Evolutionary conservation across 805 yeast genomes (phyloP).

Genomic region (Ogataea wickerhamii): DNA sequence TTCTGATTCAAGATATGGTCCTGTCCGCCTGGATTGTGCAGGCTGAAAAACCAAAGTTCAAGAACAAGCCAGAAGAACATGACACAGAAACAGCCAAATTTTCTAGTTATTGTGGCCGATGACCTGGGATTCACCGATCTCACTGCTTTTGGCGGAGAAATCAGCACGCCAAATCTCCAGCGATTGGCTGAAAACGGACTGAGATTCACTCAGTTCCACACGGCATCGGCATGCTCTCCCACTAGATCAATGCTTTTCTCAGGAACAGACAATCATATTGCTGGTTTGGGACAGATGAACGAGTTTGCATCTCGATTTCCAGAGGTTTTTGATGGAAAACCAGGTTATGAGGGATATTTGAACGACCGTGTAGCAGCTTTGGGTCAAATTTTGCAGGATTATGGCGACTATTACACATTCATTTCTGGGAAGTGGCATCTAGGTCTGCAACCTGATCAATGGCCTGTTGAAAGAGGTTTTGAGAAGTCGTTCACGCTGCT

Average conservation of each 20-base stretch:
- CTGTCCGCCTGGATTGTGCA: too few relatives aligned
- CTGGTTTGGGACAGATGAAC: conserved; percentile 57
- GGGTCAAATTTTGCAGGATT: conserved; percentile 47
- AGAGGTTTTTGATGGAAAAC: conserved; percentile 39
- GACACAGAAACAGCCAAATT: conserved; percentile 40
- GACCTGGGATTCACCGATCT: conserved; percentile 59
- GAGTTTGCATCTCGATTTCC: conserved; percentile 41
- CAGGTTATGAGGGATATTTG: conserved; percentile 55
- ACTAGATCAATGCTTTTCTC: conserved; percentile 58
- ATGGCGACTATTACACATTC: conserved; percentile 45
- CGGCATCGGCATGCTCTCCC: conserved; percentile 65
- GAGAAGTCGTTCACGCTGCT: conserved; percentile 46
- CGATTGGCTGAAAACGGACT: conserved; percentile 43
- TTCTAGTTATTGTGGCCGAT: conserved; percentile 55
- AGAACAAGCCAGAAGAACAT: too few relatives aligned
- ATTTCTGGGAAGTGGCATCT: conserved; percentile 62
- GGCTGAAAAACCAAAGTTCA: too few relatives aligned
- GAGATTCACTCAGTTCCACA: conserved; percentile 55
- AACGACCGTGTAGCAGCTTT: conserved; percentile 50
- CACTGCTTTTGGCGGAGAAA: conserved; percentile 54
- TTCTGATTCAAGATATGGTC: too few relatives aligned
- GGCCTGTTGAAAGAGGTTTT: conserved; percentile 50
- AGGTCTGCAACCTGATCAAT: conserved; percentile 44
- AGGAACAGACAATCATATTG: conserved; percentile 61
- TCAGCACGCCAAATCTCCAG: conserved; percentile 50